Percentiles rank a stretch among this genome's conserved stretches.
Conservation (phyloP, 371 early-diverging fungal genomes). For the Thermomucor indicae-seudaticae region DNA sequence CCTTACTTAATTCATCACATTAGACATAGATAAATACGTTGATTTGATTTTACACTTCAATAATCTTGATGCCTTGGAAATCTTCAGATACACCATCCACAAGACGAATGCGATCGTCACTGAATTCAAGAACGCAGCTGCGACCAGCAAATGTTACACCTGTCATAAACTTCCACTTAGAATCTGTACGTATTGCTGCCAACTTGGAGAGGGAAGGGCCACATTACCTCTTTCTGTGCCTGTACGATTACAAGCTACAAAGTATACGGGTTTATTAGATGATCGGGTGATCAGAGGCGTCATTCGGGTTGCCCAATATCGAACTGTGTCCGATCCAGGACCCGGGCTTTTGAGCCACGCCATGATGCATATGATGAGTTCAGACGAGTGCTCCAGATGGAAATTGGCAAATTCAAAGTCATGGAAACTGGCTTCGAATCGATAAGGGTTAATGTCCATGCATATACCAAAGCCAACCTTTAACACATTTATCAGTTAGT, state of each 20-base stretch:
- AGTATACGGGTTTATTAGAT: conserved; percentile 5
- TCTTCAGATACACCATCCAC: conserved; percentile 22
- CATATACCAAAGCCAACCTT: conserved; percentile 76
- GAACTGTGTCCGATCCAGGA: conserved; percentile 29
- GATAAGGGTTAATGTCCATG: conserved; percentile 81
- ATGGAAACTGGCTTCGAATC: conserved; percentile 59
- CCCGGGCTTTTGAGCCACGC: conserved; percentile 54
- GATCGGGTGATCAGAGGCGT: conserved; percentile 28
- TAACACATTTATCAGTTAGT: no score
- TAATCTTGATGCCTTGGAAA: conserved; percentile 39
- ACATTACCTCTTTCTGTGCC: conserved; percentile 54
- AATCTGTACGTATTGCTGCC: neutral
- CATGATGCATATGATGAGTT: conserved; percentile 62
- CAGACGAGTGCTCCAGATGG: conserved; percentile 41
- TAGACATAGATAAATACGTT: no score
- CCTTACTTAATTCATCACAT: no score
- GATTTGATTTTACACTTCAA: no score
- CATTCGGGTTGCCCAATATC: conserved; percentile 63
- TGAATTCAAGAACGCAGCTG: conserved; percentile 47
- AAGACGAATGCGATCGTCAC: conserved; percentile 17
- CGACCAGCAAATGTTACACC: conserved; percentile 49
- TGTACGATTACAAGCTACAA: conserved; percentile 63
- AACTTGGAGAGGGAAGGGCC: neutral
- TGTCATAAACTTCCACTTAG: conserved; percentile 9
- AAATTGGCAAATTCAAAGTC: conserved; percentile 70